Percentiles rank a stretch among this genome's conserved stretches.
Conservation (phyloP, 495 filamentous ascomycete species). For the Xylaria longipes region DNA sequence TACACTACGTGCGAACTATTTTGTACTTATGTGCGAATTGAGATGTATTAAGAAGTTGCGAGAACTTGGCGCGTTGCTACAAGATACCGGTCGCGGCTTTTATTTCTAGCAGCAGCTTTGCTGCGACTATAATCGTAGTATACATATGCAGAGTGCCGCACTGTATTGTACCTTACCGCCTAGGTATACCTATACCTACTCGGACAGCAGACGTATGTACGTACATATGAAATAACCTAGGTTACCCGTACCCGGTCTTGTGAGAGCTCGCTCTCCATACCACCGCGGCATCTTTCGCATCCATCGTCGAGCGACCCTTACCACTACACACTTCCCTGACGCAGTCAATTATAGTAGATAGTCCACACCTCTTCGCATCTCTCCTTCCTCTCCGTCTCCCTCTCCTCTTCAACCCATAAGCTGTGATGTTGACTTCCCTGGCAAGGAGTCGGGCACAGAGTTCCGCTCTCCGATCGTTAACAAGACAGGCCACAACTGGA, state of each 20-base stretch:
- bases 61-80: neutral
- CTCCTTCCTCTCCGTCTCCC: slow-evolving; percentile 29
- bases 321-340: slow-evolving; percentile 17
- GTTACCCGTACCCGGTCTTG: slow-evolving; percentile 28
- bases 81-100: neutral
- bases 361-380: slow-evolving; percentile 22
- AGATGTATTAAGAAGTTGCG: neutral
- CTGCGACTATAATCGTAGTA: neutral
- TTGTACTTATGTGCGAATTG: neutral
- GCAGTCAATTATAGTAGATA: slow-evolving; percentile 18
- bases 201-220: neutral
- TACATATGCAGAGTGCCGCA: neutral
- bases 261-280: slow-evolving; percentile 12
- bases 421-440: slow-evolving; percentile 54
- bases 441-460: slow-evolving; percentile 51
- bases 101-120: neutral
- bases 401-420: slow-evolving; percentile 21
- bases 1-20: neutral
- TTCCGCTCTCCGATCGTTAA: slow-evolving; percentile 47
- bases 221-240: slow-evolving; percentile 35
- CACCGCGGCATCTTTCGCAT: slow-evolving; percentile 37
- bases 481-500: slow-evolving; percentile 33
- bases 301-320: slow-evolving; percentile 20
- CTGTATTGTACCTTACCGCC: neutral
- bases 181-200: neutral